Evolutionary conservation across 2,329 filamentous ascomycete species (phyloP).

Genomic region (Sordariomycetes sp.): DNA sequence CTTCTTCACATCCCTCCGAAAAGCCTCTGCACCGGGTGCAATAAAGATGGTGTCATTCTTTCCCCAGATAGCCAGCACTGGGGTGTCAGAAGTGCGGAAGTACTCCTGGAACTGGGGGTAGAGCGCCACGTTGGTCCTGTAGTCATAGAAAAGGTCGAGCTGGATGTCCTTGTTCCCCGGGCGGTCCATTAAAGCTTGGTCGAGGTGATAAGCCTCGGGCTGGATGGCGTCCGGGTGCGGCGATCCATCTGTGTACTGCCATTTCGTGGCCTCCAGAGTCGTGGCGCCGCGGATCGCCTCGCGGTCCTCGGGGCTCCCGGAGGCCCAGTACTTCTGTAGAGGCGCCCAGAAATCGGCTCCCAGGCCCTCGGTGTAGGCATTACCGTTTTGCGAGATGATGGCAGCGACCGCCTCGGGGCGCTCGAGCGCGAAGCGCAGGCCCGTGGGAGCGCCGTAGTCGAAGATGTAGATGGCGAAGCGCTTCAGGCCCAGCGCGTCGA

Average conservation of each 20-base stretch:
- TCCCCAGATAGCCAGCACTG: constrained; percentile 47
- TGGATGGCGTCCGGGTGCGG: constrained; percentile 21
- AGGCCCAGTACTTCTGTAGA: constrained; percentile 31
- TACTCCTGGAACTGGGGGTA: constrained; percentile 47
- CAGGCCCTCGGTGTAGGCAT: constrained; percentile 47
- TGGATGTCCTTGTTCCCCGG: constrained; percentile 40
- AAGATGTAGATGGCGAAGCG: constrained; percentile 49
- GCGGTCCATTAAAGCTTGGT: constrained; percentile 38
- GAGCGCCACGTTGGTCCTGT: constrained; percentile 39
- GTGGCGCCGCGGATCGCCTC: constrained; percentile 19
- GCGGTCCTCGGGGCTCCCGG: constrained; percentile 22
- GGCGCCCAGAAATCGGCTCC: constrained; percentile 37
- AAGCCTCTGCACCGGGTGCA: constrained; percentile 41
- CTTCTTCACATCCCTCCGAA: constrained; percentile 32
- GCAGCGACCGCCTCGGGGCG: constrained; percentile 35
- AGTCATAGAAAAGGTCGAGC: constrained; percentile 46
- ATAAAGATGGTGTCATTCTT: constrained; percentile 43
- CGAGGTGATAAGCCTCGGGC: constrained; percentile 36
- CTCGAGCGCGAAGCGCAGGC: constrained; percentile 39
- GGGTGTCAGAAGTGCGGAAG: constrained; percentile 36
- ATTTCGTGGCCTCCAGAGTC: constrained; percentile 25
- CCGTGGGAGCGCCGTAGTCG: constrained; percentile 50
- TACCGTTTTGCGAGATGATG: constrained; percentile 50
- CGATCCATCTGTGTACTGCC: constrained; percentile 31
- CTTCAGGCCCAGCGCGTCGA: constrained; percentile 31